A percentile compares a stretch with the other conserved stretches of the same genome.
Conservation (phyloP, 2,329 filamentous ascomycete genomes). For the Diaporthe sp. region DNA sequence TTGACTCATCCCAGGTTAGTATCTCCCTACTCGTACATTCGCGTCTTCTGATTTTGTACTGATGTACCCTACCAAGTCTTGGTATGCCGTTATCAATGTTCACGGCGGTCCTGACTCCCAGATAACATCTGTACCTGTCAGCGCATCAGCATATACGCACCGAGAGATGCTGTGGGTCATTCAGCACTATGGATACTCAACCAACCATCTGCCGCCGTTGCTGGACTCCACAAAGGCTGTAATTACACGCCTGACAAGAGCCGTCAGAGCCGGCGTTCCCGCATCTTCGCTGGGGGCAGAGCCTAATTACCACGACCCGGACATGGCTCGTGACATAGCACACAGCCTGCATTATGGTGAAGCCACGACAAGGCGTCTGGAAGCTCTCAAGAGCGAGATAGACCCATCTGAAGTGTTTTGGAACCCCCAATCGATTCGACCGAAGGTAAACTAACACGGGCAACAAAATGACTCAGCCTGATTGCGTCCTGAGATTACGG, state of each 20-base stretch:
- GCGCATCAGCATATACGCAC: slow-evolving; percentile 55
- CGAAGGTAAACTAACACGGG: not conserved
- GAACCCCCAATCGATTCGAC: slow-evolving; percentile 36
- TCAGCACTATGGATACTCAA: slow-evolving; percentile 57
- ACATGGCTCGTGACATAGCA: slow-evolving; percentile 25
- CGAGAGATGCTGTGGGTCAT: slow-evolving; percentile 64
- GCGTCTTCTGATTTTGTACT: not conserved
- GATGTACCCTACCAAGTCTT: slow-evolving; percentile 41
- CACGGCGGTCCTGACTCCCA: slow-evolving; percentile 57
- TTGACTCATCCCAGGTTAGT: slow-evolving; percentile 30
- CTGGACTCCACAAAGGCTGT: slow-evolving; percentile 28
- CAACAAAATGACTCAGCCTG: not conserved
- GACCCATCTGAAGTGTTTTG: slow-evolving; percentile 33
- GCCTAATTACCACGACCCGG: slow-evolving; percentile 25
- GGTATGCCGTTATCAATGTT: slow-evolving; percentile 59
- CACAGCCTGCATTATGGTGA: slow-evolving; percentile 24
- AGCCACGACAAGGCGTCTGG: slow-evolving; percentile 7
- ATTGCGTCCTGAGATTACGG: not conserved
- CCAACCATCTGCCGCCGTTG: slow-evolving; percentile 26
- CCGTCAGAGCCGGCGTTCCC: slow-evolving; percentile 9
- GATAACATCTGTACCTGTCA: slow-evolving; percentile 48
- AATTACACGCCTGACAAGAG: slow-evolving; percentile 14
- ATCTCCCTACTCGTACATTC: too few relatives aligned
- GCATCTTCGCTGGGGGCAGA: not conserved
- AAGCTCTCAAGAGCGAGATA: slow-evolving; percentile 25